Conservation (phyloP, 768 basidiomycete species). For the Tulasnella sp. region DNA sequence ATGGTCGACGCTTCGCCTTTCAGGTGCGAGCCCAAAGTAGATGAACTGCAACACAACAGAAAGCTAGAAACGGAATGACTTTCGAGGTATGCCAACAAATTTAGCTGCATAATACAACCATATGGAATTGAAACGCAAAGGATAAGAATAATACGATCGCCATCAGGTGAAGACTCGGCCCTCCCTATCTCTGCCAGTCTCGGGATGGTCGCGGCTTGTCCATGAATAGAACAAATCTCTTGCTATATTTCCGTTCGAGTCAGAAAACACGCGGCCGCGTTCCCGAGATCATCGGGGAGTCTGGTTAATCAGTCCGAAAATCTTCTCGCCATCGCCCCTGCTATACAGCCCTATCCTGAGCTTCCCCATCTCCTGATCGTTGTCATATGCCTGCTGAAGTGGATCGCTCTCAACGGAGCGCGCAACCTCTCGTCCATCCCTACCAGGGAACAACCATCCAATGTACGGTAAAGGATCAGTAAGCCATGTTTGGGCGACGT, state of each 20-base stretch:
- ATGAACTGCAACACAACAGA: no score
- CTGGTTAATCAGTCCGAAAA: background rate
- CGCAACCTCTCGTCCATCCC: background rate
- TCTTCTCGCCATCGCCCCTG: background rate
- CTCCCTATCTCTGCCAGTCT: background rate
- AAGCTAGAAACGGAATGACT: background rate
- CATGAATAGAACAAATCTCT: background rate
- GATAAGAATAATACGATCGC: background rate
- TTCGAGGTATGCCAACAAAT: background rate
- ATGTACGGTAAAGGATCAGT: background rate
- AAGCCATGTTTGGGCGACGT: background rate
- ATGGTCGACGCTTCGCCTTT: no score
- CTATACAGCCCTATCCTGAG: background rate
- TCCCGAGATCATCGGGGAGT: background rate
- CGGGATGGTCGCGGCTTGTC: background rate
- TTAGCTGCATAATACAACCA: background rate
- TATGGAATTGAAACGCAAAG: background rate
- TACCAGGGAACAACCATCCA: background rate
- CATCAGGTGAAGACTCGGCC: background rate
- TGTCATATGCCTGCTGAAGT: background rate
- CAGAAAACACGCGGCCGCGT: background rate
- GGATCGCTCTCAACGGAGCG: background rate
- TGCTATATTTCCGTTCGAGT: background rate
- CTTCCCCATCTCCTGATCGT: background rate
- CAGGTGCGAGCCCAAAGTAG: no score